Conservation (phyloP, 2,329 filamentous ascomycete species). For the Penicillium psychrosexuale region DNA sequence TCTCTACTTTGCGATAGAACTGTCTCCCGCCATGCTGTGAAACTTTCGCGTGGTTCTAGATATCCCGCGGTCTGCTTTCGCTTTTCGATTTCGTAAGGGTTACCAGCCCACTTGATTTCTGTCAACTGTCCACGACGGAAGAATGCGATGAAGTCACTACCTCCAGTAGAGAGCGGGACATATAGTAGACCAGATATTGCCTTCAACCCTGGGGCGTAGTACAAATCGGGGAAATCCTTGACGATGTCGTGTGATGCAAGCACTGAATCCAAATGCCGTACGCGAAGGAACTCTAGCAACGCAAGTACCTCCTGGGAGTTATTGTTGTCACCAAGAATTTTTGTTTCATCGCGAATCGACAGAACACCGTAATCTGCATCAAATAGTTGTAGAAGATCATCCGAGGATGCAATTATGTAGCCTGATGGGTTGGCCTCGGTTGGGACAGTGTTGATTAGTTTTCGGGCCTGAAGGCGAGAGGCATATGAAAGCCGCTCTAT, state of each 20-base stretch:
- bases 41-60: slow-evolving; percentile 76
- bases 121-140: slow-evolving; percentile 75
- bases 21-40: slow-evolving; percentile 76
- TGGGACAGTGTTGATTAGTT: slow-evolving; percentile 82
- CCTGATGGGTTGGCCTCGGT: slow-evolving; percentile 79
- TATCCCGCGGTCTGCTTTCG: slow-evolving; percentile 70
- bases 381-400: slow-evolving; percentile 78
- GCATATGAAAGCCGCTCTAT: slow-evolving; percentile 86
- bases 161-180: slow-evolving; percentile 72
- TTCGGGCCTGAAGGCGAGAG: slow-evolving; percentile 77
- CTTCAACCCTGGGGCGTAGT: slow-evolving; percentile 75
- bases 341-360: slow-evolving; percentile 84
- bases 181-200: slow-evolving; percentile 75
- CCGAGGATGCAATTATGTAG: slow-evolving; percentile 85
- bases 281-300: slow-evolving; percentile 77
- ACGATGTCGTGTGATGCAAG: slow-evolving; percentile 72
- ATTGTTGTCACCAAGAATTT: slow-evolving; percentile 71
- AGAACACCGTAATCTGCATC: slow-evolving; percentile 83
- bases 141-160: slow-evolving; percentile 84
- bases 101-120: slow-evolving; percentile 70
- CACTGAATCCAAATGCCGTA: slow-evolving; percentile 72
- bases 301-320: slow-evolving; percentile 80
- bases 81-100: slow-evolving; percentile 67
- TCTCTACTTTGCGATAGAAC: slow-evolving; percentile 79
- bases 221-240: slow-evolving; percentile 75